Evolutionary conservation across 1,284 basidiomycete genomes (phyloP), one percentile per base, ranked within the genome.

Genomic region (Chalciporus sp.): DNA sequence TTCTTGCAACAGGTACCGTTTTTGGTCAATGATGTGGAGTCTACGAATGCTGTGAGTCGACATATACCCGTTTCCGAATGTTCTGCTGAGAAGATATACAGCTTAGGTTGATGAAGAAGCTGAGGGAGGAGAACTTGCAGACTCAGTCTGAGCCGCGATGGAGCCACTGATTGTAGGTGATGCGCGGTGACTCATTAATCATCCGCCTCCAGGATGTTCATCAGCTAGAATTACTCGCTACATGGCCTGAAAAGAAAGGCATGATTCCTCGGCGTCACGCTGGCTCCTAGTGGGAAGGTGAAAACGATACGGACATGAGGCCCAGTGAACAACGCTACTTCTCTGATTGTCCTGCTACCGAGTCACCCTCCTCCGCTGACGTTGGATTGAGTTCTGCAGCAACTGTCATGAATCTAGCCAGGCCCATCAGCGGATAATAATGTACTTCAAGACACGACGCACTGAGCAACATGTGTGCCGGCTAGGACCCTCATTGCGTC

Each of bases 391-490:
- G 67, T 59, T 81, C 75, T 47, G 79, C 74, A 33, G 83, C 82
- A 8, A 82, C 78, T 0, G 85, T 83, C 83, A 86, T 86, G 59
- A 87, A 83, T 64, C 85, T 87, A 58, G 39, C 49, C 26, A 53
- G 50, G 42, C 23, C 45, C 23, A 54, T 58, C 28, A 57, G 47
- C 28, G 28, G 27, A n/a, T 4, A 35, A 16, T 12, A 41, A 27
- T 27, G 19, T 14, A n/a, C n/a, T 33, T 33, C 29, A 23, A n/a
- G 29, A 33, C 1, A 33, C 26, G 33, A 56, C 82, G 57, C 61
- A 88, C 86, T 86, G 88, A 45, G 87, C 85, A 19, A 85, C 85
- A 68, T 90, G 86, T 46, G 84, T 74, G 1, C 85, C 86, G 17
- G 86, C 82, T 60, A 90, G 83, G 11, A 81, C 80, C 47, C 82